Evolutionary conservation across 495 filamentous ascomycete species (phyloP).

Genomic region (Pyrenula aspistea): DNA sequence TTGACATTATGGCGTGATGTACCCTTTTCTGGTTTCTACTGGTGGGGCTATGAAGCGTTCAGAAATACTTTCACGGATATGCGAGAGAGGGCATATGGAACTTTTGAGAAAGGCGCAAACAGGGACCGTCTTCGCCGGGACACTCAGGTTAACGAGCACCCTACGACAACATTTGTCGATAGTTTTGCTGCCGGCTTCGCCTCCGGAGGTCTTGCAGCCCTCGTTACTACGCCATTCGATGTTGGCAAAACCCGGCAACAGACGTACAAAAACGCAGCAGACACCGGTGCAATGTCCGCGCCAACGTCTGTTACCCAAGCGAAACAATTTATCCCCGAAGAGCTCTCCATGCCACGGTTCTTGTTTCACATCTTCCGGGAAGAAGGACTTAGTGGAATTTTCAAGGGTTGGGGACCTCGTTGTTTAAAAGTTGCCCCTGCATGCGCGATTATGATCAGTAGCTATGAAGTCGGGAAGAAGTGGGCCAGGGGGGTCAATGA

Average conservation of each 20-base stretch:
- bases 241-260: slow-evolving; percentile 94
- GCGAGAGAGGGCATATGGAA: slow-evolving; percentile 36
- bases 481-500: slow-evolving; percentile 74
- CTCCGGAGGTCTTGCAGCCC: slow-evolving; percentile 72
- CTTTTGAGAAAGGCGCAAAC: slow-evolving; percentile 7
- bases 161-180: slow-evolving; percentile 62
- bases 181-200: slow-evolving; percentile 76
- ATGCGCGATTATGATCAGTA: slow-evolving; percentile 99
- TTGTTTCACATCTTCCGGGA: slow-evolving; percentile 77
- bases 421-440: slow-evolving; percentile 92
- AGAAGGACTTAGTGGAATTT: slow-evolving; percentile 71
- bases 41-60: slow-evolving; percentile 89
- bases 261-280: slow-evolving; percentile 48
- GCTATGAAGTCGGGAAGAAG: slow-evolving; percentile 90
- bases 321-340: slow-evolving; percentile 42
- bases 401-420: slow-evolving; percentile 79
- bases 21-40: slow-evolving; percentile 93
- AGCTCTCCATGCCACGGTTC: slow-evolving; percentile 62
- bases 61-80: slow-evolving; percentile 51
- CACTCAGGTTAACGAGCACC: slow-evolving; percentile 29
- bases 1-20: slow-evolving; percentile 95
- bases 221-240: slow-evolving; percentile 93
- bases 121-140: slow-evolving; percentile 21
- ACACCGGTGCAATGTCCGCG: slow-evolving; percentile 18
- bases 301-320: slow-evolving; percentile 2